Conservation (phyloP, 2,329 filamentous ascomycete genomes). For the Penicillium glabrum region DNA sequence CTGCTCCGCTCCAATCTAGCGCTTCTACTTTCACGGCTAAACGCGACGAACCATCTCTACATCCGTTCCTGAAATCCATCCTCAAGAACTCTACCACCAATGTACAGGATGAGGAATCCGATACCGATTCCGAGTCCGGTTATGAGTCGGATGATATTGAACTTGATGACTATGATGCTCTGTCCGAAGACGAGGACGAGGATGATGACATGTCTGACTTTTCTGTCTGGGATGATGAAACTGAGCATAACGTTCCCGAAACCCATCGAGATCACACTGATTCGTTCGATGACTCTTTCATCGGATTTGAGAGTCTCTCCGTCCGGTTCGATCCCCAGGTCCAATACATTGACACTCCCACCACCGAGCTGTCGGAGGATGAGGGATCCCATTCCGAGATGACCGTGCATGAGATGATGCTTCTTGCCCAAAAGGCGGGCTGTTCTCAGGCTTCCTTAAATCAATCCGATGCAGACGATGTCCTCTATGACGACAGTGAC, state of each 20-base stretch:
- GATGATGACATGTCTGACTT: conserved; percentile 32
- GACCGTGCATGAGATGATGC: conserved; percentile 44
- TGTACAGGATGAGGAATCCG: conserved; percentile 22
- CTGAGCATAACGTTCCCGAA: conserved; percentile 27
- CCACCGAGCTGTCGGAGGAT: conserved; percentile 23
- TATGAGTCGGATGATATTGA: conserved; percentile 38
- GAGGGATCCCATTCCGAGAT: conserved; percentile 28
- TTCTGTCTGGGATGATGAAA: conserved; percentile 33
- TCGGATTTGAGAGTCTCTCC: conserved; percentile 32
- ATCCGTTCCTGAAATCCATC: conserved; percentile 33
- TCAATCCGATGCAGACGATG: conserved; percentile 18
- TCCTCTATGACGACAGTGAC: conserved; percentile 12
- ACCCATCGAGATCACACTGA: conserved; percentile 31
- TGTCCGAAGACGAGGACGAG: conserved; percentile 24
- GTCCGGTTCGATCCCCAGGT: conserved; percentile 37
- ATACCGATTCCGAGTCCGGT: conserved; percentile 35
- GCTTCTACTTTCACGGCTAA: conserved; percentile 21
- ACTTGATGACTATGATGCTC: conserved; percentile 28
- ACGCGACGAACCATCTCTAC: conserved; percentile 20
- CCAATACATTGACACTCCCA: conserved; percentile 34
- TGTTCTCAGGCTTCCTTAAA: conserved; percentile 18
- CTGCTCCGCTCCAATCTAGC: conserved; percentile 23
- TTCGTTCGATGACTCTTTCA: conserved; percentile 38
- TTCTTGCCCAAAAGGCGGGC: conserved; percentile 29
- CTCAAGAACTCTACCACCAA: conserved; percentile 32